A percentile compares a stretch with the other conserved stretches of the same genome.
Evolutionary conservation across 2,329 filamentous ascomycete genomes (phyloP).

Genomic region (Clarireedia paspali): DNA sequence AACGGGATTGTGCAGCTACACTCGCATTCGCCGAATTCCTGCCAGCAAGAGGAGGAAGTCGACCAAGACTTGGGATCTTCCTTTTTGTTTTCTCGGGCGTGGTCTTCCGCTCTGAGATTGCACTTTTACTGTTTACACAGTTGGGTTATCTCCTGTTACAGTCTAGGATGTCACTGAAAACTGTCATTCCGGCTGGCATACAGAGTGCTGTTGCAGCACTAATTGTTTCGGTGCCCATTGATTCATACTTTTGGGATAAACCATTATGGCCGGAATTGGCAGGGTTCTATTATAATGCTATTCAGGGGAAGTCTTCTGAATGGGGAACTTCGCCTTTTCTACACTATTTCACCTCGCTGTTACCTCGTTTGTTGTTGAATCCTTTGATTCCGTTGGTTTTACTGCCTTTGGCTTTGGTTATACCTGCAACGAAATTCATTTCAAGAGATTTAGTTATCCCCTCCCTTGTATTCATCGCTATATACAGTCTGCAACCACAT

Average conservation of each 20-base stretch:
- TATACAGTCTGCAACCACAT: conserved; percentile 87
- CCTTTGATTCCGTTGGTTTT: conserved; percentile 55
- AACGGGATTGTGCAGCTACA: conserved; percentile 44
- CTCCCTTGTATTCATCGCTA: conserved; percentile 59
- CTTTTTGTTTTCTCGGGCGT: conserved; percentile 73
- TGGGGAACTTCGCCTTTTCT: conserved; percentile 86
- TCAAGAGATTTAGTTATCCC: conserved; percentile 53
- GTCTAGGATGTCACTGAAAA: conserved; percentile 42
- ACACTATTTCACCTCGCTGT: conserved; percentile 75
- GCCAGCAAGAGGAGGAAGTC: conserved; percentile 36
- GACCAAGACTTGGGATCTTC: conserved; percentile 46
- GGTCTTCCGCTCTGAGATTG: conserved; percentile 85
- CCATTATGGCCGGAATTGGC: conserved; percentile 83
- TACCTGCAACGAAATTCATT: conserved; percentile 37
- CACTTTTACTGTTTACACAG: conserved; percentile 66
- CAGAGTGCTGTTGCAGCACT: conserved; percentile 61
- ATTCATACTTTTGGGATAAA: conserved; percentile 91
- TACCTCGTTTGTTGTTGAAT: conserved; percentile 80
- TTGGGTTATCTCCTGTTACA: conserved; percentile 55
- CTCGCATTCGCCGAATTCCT: conserved; percentile 43
- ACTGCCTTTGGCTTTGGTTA: conserved; percentile 42
- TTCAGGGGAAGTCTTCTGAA: conserved; percentile 71
- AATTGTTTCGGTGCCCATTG: conserved; percentile 61
- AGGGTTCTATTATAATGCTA: conserved; percentile 85
- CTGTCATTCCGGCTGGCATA: conserved; percentile 59